phyloP scores from a whole-genome alignment of 306 rosid species.

The Cucurbita ficifolia region DNA sequence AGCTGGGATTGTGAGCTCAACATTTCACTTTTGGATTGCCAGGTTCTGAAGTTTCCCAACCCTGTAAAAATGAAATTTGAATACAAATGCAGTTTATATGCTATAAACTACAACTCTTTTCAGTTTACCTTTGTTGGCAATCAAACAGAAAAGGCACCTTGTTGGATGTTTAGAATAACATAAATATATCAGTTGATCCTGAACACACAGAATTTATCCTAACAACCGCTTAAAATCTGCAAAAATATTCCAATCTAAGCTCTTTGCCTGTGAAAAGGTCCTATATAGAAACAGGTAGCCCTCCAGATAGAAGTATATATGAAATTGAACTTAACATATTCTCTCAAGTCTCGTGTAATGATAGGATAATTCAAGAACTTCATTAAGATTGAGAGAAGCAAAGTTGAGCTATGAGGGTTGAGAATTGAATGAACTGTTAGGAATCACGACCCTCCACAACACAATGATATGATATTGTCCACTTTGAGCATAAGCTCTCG shows the following conservation, averaged over 20 bases:
- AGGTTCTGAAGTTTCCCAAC: neutral
- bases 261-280: neutral
- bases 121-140: neutral
- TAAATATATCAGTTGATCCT: neutral
- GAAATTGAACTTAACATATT: neutral
- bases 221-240: neutral
- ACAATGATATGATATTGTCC: too few species aligned
- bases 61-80: neutral
- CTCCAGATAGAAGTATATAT: neutral
- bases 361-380: neutral
- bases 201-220: neutral
- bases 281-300: neutral
- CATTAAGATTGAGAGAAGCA: neutral
- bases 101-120: neutral
- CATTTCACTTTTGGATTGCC: neutral
- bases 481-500: too few species aligned
- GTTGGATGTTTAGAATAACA: neutral
- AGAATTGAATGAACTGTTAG: too few species aligned
- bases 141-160: neutral
- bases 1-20: neutral
- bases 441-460: too few species aligned
- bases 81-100: neutral
- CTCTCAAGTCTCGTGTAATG: neutral
- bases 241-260: neutral
- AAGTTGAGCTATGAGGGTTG: neutral